Evolutionary conservation across 352 stramenopile species (phyloP).

Genomic region (Pythium myriotylum): DNA sequence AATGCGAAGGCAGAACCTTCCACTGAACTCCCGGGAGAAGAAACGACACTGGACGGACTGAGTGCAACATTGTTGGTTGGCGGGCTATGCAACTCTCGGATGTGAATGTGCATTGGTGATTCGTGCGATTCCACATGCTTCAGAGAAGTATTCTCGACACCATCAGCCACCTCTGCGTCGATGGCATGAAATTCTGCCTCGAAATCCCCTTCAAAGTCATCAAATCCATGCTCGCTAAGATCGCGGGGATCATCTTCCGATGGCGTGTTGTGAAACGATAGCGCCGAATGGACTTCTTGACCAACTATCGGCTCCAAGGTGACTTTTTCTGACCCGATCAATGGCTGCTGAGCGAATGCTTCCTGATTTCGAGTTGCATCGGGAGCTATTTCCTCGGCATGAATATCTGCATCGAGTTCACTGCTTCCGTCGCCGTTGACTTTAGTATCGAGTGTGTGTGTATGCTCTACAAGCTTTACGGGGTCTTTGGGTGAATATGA

Average conservation of each 20-base stretch:
- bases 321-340: too few species aligned
- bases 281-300: too few species aligned
- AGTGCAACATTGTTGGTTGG: background rate
- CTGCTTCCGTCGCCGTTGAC: too few species aligned
- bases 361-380: too few species aligned
- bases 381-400: too few species aligned
- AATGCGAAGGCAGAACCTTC: constrained; percentile 21
- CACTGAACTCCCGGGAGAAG: constrained; percentile 20
- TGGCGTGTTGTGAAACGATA: too few species aligned
- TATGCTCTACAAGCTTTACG: too few species aligned
- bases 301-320: too few species aligned
- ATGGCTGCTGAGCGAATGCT: too few species aligned
- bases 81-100: background rate
- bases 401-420: too few species aligned
- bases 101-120: background rate
- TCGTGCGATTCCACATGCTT: background rate
- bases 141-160: background rate
- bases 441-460: too few species aligned
- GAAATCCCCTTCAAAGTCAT: constrained; percentile 5
- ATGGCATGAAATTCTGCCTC: constrained; percentile 5
- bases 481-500: too few species aligned
- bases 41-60: constrained; percentile 19
- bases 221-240: constrained; percentile 2
- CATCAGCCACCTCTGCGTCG: constrained; percentile 12
- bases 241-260: background rate